Conservation (phyloP, 139 green algal species). For the Asterochloris sp. region DNA sequence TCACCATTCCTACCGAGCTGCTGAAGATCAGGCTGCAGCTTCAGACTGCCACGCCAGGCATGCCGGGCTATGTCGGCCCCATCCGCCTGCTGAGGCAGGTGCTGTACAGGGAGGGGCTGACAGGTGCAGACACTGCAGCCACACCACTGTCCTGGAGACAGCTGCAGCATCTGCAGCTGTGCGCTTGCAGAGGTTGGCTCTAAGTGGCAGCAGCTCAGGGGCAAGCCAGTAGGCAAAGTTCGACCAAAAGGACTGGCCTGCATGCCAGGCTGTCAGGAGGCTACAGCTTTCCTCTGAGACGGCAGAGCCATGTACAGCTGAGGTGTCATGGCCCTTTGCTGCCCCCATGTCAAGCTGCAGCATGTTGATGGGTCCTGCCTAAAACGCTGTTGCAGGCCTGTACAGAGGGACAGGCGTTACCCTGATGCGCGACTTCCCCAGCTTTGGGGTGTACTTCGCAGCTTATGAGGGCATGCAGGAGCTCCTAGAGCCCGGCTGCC, state of each 20-base stretch:
- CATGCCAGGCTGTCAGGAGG: too few relatives aligned
- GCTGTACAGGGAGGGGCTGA: constrained; percentile 38
- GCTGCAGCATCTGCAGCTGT: too few relatives aligned
- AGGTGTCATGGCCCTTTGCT: too few relatives aligned
- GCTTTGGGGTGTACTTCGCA: constrained; percentile 62
- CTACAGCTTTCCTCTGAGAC: too few relatives aligned
- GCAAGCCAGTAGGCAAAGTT: too few relatives aligned
- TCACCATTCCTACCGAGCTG: constrained; percentile 54
- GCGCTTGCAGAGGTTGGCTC: too few relatives aligned
- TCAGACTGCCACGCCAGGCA: constrained; percentile 43
- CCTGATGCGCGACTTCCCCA: constrained; percentile 52
- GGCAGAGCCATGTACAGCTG: too few relatives aligned
- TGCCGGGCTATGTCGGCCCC: constrained; percentile 46
- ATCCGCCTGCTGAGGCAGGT: constrained; percentile 42
- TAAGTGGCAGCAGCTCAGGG: too few relatives aligned
- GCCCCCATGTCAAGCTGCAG: too few relatives aligned
- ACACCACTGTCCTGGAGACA: neutral
- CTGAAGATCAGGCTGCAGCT: constrained; percentile 76
- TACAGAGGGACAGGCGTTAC: constrained; percentile 56
- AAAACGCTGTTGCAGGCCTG: constrained; percentile 34
- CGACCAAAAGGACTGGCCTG: too few relatives aligned
- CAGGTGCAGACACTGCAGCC: constrained; percentile 19
- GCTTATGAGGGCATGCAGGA: constrained; percentile 35
- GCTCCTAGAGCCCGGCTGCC: constrained; percentile 17
- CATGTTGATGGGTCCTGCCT: too few relatives aligned